Base-by-base conservation (phyloP, 108 stramenopile genomes). In the Fistulifera solaris region DNA sequence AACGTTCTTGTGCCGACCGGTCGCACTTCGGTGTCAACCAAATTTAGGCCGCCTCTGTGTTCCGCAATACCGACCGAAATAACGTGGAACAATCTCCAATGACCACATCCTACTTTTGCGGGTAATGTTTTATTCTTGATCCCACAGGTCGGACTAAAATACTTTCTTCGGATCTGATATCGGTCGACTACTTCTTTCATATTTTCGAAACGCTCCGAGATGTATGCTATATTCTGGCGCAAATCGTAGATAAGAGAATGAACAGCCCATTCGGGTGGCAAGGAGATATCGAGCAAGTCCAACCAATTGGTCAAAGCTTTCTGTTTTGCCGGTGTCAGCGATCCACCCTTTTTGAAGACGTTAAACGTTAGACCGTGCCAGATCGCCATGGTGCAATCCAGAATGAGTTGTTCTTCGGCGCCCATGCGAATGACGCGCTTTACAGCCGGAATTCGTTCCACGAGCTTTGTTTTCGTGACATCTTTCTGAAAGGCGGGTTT, bases 61-160 rank as follows among this genome's bases (percentile, higher is more conserved):
- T 89, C 81, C 0, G 84, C 92, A 6, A 93, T 65, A 15, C 90
- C 90, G 7, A 88, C 66, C 17, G 81, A 71, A 40, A 74, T 60
- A 13, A 73, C 63, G 57, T 93, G 92, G 50, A 93, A 71, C 17
- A 93, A 58, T 39, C 81, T 76, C 92, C 92, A 93, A 15, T 87
- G 54, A 23, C 87, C 92, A 56, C 92, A 93, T 21, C 59, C 27
- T 12, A 31, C 35, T 23, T 40, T 40, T 1, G 45, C 45, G 23
- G 6, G 16, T 14, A 2, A 11, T 2, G 2, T 24, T 14, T 38
- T 48, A 14, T 22, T 22, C 12, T 44, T 50, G 15, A 39, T 53
- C 17, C 25, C 26, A 53, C 81, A 83, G 5, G 56, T 52, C 3
- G 21, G 5, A 47, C 73, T 78, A 68, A 71, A 83, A 13, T 25